These are phyloP conservation scores for Chlorella sp. DNA, from an alignment of 139 green algal genomes.

Conservation along the genomic window DNA sequence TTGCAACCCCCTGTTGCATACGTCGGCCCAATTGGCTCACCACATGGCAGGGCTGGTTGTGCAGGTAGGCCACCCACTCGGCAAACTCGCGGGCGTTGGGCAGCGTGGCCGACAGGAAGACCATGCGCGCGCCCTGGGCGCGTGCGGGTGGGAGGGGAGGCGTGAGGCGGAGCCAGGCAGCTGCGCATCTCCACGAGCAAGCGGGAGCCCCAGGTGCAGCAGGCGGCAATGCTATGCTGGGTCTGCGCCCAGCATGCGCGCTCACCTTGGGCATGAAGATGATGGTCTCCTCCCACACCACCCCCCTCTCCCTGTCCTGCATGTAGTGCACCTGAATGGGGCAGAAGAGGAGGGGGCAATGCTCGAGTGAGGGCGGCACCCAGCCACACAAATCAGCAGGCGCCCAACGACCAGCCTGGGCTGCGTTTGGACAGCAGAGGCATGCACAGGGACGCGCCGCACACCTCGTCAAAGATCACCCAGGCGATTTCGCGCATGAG, in stretches of 20 bases:
- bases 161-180: neutral
- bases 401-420: too few relatives aligned
- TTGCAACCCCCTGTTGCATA: constrained; percentile 16
- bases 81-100: constrained; percentile 96
- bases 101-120: constrained; percentile 93
- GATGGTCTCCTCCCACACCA: constrained; percentile 99
- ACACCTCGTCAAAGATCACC: constrained; percentile 99
- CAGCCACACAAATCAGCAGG: too few relatives aligned
- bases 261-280: constrained; percentile 88
- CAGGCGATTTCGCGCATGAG: constrained; percentile 89
- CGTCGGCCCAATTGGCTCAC: too few relatives aligned
- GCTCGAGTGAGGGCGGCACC: too few relatives aligned
- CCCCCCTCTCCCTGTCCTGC: constrained; percentile 93
- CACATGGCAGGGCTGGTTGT: constrained; percentile 90
- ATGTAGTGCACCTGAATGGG: constrained; percentile 93
- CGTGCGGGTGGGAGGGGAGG: neutral
- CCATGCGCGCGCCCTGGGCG: constrained; percentile 31
- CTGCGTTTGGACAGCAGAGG: too few relatives aligned
- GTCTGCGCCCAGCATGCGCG: too few relatives aligned
- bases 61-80: constrained; percentile 85
- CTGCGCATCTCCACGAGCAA: neutral
- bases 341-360: too few relatives aligned
- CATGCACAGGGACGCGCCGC: too few relatives aligned
- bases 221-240: too few relatives aligned
- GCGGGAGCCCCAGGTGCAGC: neutral